phyloP scores from a whole-genome alignment of 2,329 filamentous ascomycete genomes.

The Cadophora gregata region DNA sequence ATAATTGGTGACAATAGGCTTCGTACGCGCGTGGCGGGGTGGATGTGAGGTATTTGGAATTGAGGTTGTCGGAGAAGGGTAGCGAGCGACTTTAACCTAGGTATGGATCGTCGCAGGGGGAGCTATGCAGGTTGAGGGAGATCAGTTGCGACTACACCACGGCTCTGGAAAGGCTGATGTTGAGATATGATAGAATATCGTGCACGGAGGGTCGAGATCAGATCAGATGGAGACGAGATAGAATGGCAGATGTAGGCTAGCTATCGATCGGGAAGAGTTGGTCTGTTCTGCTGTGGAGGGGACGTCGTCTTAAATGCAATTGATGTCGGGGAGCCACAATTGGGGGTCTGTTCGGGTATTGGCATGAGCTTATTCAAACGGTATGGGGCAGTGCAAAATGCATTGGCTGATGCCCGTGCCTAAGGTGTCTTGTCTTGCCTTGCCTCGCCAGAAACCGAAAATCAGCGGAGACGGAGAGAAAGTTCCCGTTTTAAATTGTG shows the following conservation, averaged over 20 bases:
- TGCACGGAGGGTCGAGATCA: constrained; percentile 14
- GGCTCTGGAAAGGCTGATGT: neutral
- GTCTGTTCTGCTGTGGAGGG: constrained; percentile 1
- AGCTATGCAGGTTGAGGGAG: constrained; percentile 11
- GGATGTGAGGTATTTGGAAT: constrained; percentile 37
- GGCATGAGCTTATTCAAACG: constrained; percentile 16
- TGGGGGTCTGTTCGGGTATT: neutral
- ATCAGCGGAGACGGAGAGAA: neutral
- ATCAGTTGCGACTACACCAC: constrained; percentile 3
- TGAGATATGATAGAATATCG: neutral
- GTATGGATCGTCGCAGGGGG: constrained; percentile 16
- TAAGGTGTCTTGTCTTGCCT: neutral
- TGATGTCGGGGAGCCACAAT: constrained; percentile 15
- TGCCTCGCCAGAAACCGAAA: constrained; percentile 1
- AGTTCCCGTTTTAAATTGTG: neutral
- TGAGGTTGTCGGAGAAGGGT: constrained; percentile 1
- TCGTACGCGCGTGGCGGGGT: constrained; percentile 25
- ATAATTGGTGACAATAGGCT: constrained; percentile 17
- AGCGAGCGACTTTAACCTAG: constrained; percentile 6
- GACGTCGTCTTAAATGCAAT: constrained; percentile 11
- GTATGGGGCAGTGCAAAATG: constrained; percentile 16
- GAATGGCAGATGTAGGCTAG: neutral
- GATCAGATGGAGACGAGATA: neutral
- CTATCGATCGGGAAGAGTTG: neutral
- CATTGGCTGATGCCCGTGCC: neutral